Evolutionary conservation across 202 grass and related monocot species (phyloP).

Genomic region (Dendrocalamus latiflorus): DNA sequence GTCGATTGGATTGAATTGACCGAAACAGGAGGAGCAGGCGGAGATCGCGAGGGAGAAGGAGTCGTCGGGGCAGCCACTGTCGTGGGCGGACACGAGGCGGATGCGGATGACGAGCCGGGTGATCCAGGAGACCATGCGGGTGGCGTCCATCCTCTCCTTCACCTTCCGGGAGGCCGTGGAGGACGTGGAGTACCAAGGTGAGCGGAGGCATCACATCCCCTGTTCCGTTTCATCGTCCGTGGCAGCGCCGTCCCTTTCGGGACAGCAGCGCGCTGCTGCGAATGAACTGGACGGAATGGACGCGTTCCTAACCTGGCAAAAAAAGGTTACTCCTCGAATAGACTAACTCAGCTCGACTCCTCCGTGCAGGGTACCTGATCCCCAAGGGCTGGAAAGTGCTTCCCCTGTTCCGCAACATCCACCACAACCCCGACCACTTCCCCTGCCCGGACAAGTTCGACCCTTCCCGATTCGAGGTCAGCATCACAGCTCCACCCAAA

Average conservation of each 20-base stretch:
- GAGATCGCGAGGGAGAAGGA: conserved; percentile 59
- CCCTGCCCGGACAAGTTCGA: conserved; percentile 86
- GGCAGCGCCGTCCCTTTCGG: neutral
- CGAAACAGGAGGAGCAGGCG: conserved; percentile 68
- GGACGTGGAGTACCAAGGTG: conserved; percentile 96
- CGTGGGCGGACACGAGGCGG: conserved; percentile 71
- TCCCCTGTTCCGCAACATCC: conserved; percentile 97
- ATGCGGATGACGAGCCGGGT: conserved; percentile 76
- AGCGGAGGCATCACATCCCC: neutral
- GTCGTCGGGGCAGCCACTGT: conserved; percentile 27
- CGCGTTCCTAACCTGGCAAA: conserved; percentile 2
- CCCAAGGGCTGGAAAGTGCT: conserved; percentile 99
- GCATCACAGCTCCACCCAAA: neutral
- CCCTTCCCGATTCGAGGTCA: conserved; percentile 91
- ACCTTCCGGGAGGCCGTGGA: conserved; percentile 97
- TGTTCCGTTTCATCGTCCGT: neutral
- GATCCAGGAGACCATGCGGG: conserved; percentile 96
- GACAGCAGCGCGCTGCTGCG: conserved; percentile 13
- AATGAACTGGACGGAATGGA: conserved; percentile 34
- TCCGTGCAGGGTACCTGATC: conserved; percentile 80
- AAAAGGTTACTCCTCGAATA: neutral
- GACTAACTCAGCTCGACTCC: conserved; percentile 17
- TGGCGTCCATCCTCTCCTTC: conserved; percentile 98
- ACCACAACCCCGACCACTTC: conserved; percentile 86
- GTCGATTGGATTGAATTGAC: neutral